Percentiles rank a stretch among this genome's conserved stretches.
These are phyloP conservation scores for Termitomyces sp. DNA, from an alignment of 768 basidiomycete genomes.

Conservation along the genomic window DNA sequence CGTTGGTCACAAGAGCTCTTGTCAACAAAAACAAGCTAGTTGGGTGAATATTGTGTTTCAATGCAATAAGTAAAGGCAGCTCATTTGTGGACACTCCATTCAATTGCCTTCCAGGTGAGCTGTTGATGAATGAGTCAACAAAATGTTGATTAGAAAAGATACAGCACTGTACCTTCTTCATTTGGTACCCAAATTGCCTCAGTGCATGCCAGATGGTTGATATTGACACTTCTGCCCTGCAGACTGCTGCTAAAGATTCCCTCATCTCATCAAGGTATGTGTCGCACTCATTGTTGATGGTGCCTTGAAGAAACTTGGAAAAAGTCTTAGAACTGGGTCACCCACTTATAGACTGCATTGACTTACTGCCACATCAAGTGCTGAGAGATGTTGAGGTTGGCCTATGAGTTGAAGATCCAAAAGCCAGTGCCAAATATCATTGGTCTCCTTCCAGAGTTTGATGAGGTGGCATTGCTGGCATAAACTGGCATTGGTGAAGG, in stretches of 20 bases:
- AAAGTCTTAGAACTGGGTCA: too few relatives aligned
- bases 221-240: not conserved
- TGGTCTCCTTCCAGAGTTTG: too few relatives aligned
- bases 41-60: not conserved
- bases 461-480: too few relatives aligned
- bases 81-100: not conserved
- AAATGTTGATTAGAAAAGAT: not conserved
- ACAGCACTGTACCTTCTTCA: not conserved
- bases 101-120: not conserved
- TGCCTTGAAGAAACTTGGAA: not conserved
- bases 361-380: too few relatives aligned
- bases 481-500: too few relatives aligned
- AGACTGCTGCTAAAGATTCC: not conserved
- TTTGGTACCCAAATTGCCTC: not conserved
- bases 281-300: not conserved
- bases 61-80: not conserved
- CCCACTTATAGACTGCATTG: too few relatives aligned
- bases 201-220: not conserved
- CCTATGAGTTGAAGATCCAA: too few relatives aligned
- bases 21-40: conserved; percentile 27
- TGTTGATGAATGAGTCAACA: not conserved
- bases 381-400: too few relatives aligned
- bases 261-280: not conserved
- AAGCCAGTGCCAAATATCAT: too few relatives aligned
- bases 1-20: conserved; percentile 25